These are phyloP conservation scores for Ceratobasidium sp. DNA, from an alignment of 1,284 basidiomycete species.

Conservation along the genomic window DNA sequence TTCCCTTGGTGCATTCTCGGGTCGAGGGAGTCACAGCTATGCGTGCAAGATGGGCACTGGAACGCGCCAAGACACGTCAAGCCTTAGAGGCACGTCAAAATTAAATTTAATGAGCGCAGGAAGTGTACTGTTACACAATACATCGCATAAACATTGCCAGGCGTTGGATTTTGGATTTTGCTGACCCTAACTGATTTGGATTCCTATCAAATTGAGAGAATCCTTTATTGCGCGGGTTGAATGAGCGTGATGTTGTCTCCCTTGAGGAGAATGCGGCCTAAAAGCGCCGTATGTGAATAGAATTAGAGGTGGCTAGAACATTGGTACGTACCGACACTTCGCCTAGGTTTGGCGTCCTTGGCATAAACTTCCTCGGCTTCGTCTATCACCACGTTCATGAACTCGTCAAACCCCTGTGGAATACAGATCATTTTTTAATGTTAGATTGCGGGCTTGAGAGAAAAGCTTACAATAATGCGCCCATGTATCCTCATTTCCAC, in stretches of 20 bases:
- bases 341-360: conserved; percentile 80
- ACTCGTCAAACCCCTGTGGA: conserved; percentile 96
- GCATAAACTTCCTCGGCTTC: conserved; percentile 93
- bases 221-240: conserved; percentile 57
- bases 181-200: too few species aligned
- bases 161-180: conserved; percentile 4
- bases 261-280: conserved; percentile 91
- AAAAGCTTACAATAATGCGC: conserved; percentile 83
- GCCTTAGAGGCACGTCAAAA: conserved; percentile 17
- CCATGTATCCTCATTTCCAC: conserved; percentile 96
- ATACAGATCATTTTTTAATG: conserved; percentile 43
- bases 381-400: conserved; percentile 99
- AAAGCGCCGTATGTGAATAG: conserved; percentile 18
- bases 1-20: conserved; percentile 41
- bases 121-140: not conserved
- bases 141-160: not conserved
- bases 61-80: conserved; percentile 36
- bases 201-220: not conserved
- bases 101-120: not conserved
- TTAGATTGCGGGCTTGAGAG: conserved; percentile 25
- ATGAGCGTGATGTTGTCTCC: conserved; percentile 97
- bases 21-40: conserved; percentile 40
- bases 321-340: conserved; percentile 69
- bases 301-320: conserved; percentile 13
- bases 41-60: conserved; percentile 44